Conservation (phyloP, 768 basidiomycete genomes). For the Cystofilobasidium capitatum region DNA sequence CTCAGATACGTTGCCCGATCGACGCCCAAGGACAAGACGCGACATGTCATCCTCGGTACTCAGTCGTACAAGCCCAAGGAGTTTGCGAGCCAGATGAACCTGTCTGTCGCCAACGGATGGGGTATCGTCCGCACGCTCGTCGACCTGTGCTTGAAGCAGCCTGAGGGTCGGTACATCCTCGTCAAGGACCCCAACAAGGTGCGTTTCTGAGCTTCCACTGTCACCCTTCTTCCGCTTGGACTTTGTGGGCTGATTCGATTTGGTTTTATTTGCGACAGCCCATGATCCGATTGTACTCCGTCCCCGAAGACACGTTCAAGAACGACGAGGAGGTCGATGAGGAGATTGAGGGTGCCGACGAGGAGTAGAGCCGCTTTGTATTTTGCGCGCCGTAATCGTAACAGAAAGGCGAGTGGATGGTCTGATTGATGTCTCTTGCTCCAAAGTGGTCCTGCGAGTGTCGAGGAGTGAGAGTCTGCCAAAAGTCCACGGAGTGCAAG, state of each 20-base stretch:
- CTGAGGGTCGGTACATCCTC: slow-evolving; percentile 94
- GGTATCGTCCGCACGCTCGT: slow-evolving; percentile 92
- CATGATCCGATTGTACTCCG: slow-evolving; percentile 82
- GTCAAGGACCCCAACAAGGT: slow-evolving; percentile 98
- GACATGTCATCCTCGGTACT: slow-evolving; percentile 90
- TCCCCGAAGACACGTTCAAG: slow-evolving; percentile 79
- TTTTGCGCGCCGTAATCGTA: too few species aligned
- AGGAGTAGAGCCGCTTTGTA: slow-evolving; percentile 8
- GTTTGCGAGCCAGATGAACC: slow-evolving; percentile 88
- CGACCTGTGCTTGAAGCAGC: slow-evolving; percentile 90
- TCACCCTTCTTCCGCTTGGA: background rate
- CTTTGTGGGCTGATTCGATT: background rate
- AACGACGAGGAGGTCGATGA: slow-evolving; percentile 39
- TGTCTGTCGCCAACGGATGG: slow-evolving; percentile 93
- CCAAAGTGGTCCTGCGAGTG: too few species aligned
- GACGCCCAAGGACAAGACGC: slow-evolving; percentile 85
- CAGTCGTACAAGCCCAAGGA: slow-evolving; percentile 89
- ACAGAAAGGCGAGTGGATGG: too few species aligned
- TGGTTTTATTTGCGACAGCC: slow-evolving; percentile 49
- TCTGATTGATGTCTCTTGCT: too few species aligned
- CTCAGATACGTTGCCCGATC: slow-evolving; percentile 85
- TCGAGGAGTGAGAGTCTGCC: too few species aligned
- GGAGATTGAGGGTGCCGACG: slow-evolving; percentile 31
- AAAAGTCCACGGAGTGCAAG: too few species aligned
- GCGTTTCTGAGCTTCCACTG: slow-evolving; percentile 26